Base-by-base conservation (phyloP, 2,329 filamentous ascomycete species). In the Fusarium sp. region DNA sequence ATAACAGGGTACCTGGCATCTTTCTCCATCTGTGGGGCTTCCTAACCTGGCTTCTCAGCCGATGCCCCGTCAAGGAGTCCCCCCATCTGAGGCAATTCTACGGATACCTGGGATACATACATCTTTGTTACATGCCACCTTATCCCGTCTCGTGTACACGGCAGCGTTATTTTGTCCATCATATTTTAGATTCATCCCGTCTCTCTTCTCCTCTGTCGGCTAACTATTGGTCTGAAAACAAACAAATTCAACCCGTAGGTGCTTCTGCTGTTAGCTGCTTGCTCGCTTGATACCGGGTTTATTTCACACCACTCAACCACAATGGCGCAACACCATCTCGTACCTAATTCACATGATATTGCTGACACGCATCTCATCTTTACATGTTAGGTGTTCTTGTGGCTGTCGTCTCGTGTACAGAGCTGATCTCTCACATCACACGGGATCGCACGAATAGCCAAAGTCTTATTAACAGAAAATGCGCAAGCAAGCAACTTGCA, bases 51-150 rank as follows among this genome's bases (percentile, higher is more conserved):
- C 53, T 49, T 51, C 65, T 70, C 56, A 62, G 57, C 68, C 68
- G 68, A 70, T 61, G 13, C 63, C 65, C 66, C 55, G 11, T 32
- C 21, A 25, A 19, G 45, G 35, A 29, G 38, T 53, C 50, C 59
- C 50, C 59, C 32, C 58, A 29, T 44, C 46, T 70, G 68, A 70
- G 68, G 68, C 58, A 70, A 70, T 69, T 70, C 59, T 49, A 59
- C n/a, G n/a, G n/a, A n/a, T n/a, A n/a, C n/a, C n/a, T n/a, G n/a
- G n/a, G n/a, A n/a, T n/a, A n/a, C 46, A 65, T 65, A 53, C 19
- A 19, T 19, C 19, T 19, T 19, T 3, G 19, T 66, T 58, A 61
- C 61, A 59, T 65, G 52, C 53, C 51, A 57, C 41, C 44, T 21
- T 46, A 33, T 49, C 31, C 43, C 27, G 43, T 37, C 17, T 14